A percentile compares a stretch with the other conserved stretches of the same genome.
Evolutionary conservation across 148 eudicot genomes (phyloP).

Genomic region (Silene latifolia): DNA sequence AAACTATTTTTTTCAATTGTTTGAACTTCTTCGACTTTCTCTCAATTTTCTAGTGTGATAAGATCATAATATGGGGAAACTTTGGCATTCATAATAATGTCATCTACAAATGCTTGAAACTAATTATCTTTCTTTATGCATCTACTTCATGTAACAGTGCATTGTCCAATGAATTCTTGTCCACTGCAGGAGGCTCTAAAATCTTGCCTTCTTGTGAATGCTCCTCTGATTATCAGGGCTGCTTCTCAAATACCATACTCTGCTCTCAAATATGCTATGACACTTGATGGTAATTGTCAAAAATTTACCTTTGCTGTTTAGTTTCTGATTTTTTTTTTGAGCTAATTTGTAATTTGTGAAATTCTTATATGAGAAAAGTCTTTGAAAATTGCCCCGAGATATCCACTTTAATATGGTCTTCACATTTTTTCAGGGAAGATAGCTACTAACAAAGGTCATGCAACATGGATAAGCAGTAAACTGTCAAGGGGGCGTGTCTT

Average conservation of each 20-base stretch:
- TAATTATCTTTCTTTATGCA: background rate
- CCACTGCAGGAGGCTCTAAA: constrained; percentile 70
- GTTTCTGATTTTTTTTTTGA: background rate
- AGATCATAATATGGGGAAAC: background rate
- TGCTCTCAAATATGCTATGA: constrained; percentile 95
- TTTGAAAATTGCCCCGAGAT: background rate
- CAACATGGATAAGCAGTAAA: constrained; percentile 92
- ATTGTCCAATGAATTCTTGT: background rate
- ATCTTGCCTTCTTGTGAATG: constrained; percentile 85
- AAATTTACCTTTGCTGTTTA: constrained; percentile 2
- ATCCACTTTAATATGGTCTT: constrained; percentile 8
- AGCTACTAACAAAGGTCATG: constrained; percentile 86
- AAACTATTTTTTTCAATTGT: background rate
- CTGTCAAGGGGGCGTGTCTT: constrained; percentile 74
- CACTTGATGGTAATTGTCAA: constrained; percentile 75
- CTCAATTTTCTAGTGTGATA: background rate
- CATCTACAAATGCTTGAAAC: background rate
- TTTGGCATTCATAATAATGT: background rate
- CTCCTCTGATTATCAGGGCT: constrained; percentile 90
- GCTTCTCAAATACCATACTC: constrained; percentile 82
- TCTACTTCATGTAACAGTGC: background rate
- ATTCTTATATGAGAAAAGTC: background rate
- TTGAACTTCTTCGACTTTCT: background rate
- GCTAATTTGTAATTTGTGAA: background rate
- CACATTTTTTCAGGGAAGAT: constrained; percentile 67